These are phyloP conservation scores for Passalora sequoiae DNA, from an alignment of 2,329 filamentous ascomycete species.

Conservation along the genomic window DNA sequence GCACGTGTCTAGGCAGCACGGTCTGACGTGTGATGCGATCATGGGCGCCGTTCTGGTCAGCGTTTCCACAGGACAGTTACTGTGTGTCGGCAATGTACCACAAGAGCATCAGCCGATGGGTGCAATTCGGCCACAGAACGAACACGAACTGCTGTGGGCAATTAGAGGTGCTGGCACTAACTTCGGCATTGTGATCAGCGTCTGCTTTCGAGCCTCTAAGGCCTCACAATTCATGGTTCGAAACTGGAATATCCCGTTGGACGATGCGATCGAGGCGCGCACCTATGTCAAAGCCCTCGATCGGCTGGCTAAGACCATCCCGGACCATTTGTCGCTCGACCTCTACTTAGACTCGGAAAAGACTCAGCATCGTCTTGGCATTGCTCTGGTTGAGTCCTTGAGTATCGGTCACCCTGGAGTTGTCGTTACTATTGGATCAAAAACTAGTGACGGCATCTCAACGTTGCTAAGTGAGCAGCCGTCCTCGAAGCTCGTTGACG, in stretches of 20 bases:
- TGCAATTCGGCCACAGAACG: conserved; percentile 44
- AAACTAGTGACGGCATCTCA: no score
- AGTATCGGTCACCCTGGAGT: no score
- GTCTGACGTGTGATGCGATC: conserved; percentile 56
- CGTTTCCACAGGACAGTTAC: conserved; percentile 43
- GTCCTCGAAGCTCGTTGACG: not conserved
- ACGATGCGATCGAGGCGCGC: conserved; percentile 30
- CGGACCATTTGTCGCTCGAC: no score
- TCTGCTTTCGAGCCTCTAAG: conserved; percentile 47
- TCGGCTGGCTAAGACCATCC: not conserved
- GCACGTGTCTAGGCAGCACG: conserved; percentile 51
- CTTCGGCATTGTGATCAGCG: conserved; percentile 53
- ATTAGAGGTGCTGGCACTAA: conserved; percentile 57
- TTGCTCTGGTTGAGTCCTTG: no score
- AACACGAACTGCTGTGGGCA: conserved; percentile 53
- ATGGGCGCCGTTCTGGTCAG: conserved; percentile 57
- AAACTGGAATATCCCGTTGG: conserved; percentile 31
- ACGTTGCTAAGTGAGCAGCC: not conserved
- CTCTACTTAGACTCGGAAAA: no score
- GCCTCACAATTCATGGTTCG: conserved; percentile 39
- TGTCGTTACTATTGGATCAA: no score
- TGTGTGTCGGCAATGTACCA: conserved; percentile 52
- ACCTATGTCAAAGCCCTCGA: not conserved
- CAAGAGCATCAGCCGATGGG: conserved; percentile 38
- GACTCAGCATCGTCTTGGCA: no score